Evolutionary conservation across 306 rosid species (phyloP).

Genomic region (Calophaca sinica): DNA sequence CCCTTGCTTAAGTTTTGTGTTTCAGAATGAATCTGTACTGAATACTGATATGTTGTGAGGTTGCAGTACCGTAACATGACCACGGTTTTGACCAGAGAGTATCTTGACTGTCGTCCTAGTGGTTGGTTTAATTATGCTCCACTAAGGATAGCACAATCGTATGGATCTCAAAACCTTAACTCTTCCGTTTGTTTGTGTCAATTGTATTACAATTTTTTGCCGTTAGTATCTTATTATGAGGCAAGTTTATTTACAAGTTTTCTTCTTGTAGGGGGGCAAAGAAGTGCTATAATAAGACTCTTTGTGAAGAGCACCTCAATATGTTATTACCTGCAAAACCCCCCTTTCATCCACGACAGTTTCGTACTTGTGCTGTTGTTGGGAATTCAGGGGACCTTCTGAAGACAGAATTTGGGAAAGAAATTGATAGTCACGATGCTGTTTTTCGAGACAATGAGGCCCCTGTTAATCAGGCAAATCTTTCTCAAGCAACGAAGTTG

Average conservation of each 20-base stretch:
- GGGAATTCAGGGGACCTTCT: conserved; percentile 99
- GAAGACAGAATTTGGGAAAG: conserved; percentile 81
- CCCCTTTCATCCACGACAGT: conserved; percentile 91
- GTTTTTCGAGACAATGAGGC: conserved; percentile 97
- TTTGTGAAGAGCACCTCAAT: conserved; percentile 89
- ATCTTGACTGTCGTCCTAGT: conserved; percentile 83
- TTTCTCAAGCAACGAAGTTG: not conserved
- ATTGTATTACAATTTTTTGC: not conserved
- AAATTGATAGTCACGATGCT: conserved; percentile 91
- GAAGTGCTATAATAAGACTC: conserved; percentile 78
- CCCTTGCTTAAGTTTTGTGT: conserved; percentile 17
- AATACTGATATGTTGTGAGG: conserved; percentile 51
- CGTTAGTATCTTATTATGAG: conserved; percentile 1
- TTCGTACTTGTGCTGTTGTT: conserved; percentile 85
- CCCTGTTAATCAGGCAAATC: conserved; percentile 86
- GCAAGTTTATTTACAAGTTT: conserved; percentile 27
- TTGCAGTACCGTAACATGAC: conserved; percentile 98
- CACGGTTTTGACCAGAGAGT: conserved; percentile 92
- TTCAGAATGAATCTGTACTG: conserved; percentile 38
- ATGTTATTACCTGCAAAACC: conserved; percentile 84
- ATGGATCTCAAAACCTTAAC: conserved; percentile 43
- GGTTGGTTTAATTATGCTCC: conserved; percentile 96
- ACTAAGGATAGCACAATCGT: conserved; percentile 90
- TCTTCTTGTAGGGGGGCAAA: conserved; percentile 67
- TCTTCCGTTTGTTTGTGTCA: conserved; percentile 25